A percentile compares a stretch with the other conserved stretches of the same genome.
phyloP scores from a whole-genome alignment of 805 yeast genomes.

The Hagleromyces aurorensis region DNA sequence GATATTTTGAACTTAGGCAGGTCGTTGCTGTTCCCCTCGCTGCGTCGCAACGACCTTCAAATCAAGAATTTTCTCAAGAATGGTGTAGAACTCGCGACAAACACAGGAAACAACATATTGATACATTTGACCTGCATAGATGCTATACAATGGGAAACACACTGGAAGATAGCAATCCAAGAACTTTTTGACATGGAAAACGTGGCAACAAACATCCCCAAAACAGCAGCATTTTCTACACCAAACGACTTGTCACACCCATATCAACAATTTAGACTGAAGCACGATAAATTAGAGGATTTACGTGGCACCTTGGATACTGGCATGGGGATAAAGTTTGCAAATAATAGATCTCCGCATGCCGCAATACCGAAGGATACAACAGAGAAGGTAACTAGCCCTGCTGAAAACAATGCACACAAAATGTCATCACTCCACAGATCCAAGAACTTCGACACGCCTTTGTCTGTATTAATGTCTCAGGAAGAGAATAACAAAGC shows the following conservation, averaged over 20 bases:
- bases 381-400: no score
- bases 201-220: constrained; percentile 3
- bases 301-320: no score
- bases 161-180: constrained; percentile 20
- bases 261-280: constrained; percentile 12
- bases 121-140: constrained; percentile 18
- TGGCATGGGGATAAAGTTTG: no score
- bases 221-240: constrained; percentile 7
- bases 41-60: constrained; percentile 19
- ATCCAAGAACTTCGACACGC: constrained; percentile 16
- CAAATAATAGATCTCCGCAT: no score
- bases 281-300: constrained; percentile 12
- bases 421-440: constrained; percentile 10
- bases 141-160: constrained; percentile 20
- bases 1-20: constrained; percentile 18
- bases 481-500: no score
- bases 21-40: constrained; percentile 21
- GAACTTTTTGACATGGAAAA: constrained; percentile 11
- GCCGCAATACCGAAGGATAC: no score
- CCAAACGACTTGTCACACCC: constrained; percentile 13
- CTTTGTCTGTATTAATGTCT: constrained; percentile 11
- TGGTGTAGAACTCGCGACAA: constrained; percentile 15
- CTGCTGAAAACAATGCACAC: no score
- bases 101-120: constrained; percentile 17
- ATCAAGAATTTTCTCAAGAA: constrained; percentile 6